Evolutionary conservation across 176 grass and related monocot genomes (phyloP).

Genomic region (Zizania latifolia): DNA sequence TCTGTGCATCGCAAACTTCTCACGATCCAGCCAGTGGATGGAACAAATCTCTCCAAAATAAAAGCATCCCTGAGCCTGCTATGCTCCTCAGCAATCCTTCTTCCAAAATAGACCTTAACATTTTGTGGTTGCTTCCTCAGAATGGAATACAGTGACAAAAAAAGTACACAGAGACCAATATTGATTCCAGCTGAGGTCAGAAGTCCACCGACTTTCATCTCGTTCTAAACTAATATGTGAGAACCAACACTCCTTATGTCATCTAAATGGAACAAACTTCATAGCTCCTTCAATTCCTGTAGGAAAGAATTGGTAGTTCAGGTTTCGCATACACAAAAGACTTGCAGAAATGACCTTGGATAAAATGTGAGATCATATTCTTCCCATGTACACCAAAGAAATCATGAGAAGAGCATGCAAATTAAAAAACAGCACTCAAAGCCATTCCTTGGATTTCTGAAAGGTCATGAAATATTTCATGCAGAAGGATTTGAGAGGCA

Average conservation of each 20-base stretch:
- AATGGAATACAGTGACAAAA: conserved; percentile 75
- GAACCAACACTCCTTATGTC: conserved; percentile 8
- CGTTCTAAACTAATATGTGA: conserved; percentile 31
- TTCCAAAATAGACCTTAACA: conserved; percentile 86
- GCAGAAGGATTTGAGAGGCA: background rate
- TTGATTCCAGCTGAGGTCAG: conserved; percentile 91
- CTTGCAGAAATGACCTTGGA: background rate
- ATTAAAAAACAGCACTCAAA: background rate
- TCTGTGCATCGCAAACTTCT: conserved; percentile 74
- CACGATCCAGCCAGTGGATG: conserved; percentile 74
- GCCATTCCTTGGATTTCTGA: background rate
- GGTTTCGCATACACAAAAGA: background rate
- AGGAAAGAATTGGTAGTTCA: conserved; percentile 10
- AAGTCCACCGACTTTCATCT: conserved; percentile 74
- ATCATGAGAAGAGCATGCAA: background rate
- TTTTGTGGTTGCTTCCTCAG: conserved; percentile 84
- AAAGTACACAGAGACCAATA: conserved; percentile 64
- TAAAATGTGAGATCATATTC: background rate
- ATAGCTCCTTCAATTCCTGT: background rate
- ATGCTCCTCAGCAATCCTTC: conserved; percentile 63
- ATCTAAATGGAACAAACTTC: conserved; percentile 22
- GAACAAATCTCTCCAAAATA: conserved; percentile 82
- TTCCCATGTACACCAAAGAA: background rate
- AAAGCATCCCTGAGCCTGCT: conserved; percentile 51
- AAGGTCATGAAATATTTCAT: background rate